These are phyloP conservation scores for Magnolia kwangsiensis DNA, from an alignment of 164 flowering plant species.

Conservation along the genomic window DNA sequence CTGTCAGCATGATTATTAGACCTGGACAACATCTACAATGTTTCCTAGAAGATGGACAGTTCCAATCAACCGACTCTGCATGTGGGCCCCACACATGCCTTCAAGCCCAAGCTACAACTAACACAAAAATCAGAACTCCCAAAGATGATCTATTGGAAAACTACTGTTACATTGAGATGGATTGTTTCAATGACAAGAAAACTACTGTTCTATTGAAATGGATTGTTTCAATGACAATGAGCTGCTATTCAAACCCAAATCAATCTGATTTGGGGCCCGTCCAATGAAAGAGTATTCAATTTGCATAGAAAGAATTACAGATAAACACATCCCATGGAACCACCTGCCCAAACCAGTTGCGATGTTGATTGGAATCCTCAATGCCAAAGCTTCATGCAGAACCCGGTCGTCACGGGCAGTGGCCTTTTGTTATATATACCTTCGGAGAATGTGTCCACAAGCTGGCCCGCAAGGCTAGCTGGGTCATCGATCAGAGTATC, in stretches of 20 bases:
- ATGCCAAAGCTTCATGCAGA: slow-evolving; percentile 9
- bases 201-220: not conserved
- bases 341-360: not conserved
- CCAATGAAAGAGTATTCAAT: slow-evolving; percentile 9
- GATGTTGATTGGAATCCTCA: not conserved
- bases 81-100: too few relatives aligned
- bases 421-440: slow-evolving; percentile 3
- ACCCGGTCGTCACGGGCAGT: not conserved
- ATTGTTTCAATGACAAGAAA: not conserved
- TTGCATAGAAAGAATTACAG: slow-evolving; percentile 6
- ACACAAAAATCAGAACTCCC: too few relatives aligned
- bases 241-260: not conserved
- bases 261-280: slow-evolving; percentile 8
- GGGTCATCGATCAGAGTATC: slow-evolving; percentile 15
- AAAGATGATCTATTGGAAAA: not conserved
- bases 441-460: slow-evolving; percentile 8
- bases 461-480: slow-evolving; percentile 11
- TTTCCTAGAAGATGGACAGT: too few relatives aligned
- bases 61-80: too few relatives aligned
- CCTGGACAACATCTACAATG: too few relatives aligned
- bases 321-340: slow-evolving; percentile 12
- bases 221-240: not conserved
- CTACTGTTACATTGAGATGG: not conserved
- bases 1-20: too few relatives aligned
- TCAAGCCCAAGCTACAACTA: too few relatives aligned